Conservation (phyloP, 495 filamentous ascomycete species). For the Hyphodiscus hymeniophilus region DNA sequence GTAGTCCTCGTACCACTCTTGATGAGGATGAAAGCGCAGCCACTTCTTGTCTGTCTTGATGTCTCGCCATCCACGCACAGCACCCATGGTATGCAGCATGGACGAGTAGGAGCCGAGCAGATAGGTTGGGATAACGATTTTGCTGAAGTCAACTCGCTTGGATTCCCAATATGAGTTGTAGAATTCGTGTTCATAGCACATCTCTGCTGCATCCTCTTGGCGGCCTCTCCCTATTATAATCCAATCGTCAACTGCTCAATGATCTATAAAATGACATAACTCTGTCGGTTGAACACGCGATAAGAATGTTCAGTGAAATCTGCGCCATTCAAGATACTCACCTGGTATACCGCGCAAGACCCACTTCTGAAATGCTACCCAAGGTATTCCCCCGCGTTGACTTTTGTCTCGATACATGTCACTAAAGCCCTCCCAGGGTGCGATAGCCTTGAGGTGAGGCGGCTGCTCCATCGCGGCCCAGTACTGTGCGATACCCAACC, state of each 20-base stretch:
- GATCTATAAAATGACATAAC: no score
- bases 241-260: no score
- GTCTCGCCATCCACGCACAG: conserved; percentile 28
- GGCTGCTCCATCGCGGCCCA: background rate
- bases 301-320: no score
- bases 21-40: conserved; percentile 23
- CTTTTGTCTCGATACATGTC: background rate
- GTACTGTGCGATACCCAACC: background rate
- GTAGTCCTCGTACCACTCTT: conserved; percentile 37
- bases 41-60: conserved; percentile 22
- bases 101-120: conserved; percentile 24
- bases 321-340: no score
- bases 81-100: conserved; percentile 31
- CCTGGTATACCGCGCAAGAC: no score
- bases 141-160: conserved; percentile 22
- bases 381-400: background rate
- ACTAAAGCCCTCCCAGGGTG: background rate
- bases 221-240: no score
- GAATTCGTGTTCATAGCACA: no score
- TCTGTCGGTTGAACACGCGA: no score
- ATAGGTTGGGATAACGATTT: conserved; percentile 23
- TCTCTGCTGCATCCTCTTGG: no score
- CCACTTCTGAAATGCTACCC: background rate
- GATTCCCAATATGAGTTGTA: no score
- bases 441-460: background rate